Conservation (phyloP, 2,329 filamentous ascomycete genomes). For the Neurospora crassa region DNA sequence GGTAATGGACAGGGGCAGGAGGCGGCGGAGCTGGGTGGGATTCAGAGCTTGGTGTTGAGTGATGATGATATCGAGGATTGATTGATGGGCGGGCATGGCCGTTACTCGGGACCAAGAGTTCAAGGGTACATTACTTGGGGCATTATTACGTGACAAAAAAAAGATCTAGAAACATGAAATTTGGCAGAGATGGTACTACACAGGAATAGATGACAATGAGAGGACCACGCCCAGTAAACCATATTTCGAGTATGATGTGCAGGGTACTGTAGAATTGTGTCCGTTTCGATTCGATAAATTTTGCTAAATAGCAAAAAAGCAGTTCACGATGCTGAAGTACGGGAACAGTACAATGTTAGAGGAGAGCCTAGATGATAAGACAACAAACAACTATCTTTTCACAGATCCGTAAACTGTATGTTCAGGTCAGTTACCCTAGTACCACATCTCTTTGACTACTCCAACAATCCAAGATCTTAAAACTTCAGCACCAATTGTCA, state of each 20-base stretch:
- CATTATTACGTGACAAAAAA: not conserved
- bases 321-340: too few species aligned
- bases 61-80: constrained; percentile 79
- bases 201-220: not conserved
- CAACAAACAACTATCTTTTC: too few species aligned
- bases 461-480: not conserved
- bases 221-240: too few species aligned
- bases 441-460: too few species aligned
- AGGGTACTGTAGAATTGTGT: too few species aligned
- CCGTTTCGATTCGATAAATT: too few species aligned
- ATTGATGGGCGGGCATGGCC: constrained; percentile 19
- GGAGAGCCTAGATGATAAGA: too few species aligned
- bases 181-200: not conserved
- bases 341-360: too few species aligned
- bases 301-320: too few species aligned
- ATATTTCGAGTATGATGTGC: too few species aligned
- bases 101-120: not conserved
- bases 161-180: not conserved
- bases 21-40: constrained; percentile 28
- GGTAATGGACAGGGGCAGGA: constrained; percentile 15
- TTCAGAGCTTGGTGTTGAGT: constrained; percentile 62
- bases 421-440: not conserved
- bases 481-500: not conserved
- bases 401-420: not conserved
- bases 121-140: not conserved